Evolutionary conservation across 2,329 filamentous ascomycete species (phyloP).

Genomic region (Diaporthe sp.): DNA sequence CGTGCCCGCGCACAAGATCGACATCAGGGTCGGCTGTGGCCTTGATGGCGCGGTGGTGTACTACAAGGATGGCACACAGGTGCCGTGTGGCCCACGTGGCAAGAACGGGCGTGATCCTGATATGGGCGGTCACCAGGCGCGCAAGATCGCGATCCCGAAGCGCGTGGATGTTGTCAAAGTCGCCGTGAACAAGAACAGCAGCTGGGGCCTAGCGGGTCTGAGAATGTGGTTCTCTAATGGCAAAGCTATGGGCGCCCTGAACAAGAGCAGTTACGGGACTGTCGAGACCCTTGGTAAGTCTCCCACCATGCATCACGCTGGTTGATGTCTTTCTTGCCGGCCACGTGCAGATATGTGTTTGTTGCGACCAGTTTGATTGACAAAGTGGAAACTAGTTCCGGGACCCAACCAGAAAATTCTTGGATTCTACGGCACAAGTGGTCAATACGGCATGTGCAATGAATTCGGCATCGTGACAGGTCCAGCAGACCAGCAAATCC

Average conservation of each 20-base stretch:
- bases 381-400: background rate
- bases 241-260: slow-evolving; percentile 15
- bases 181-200: slow-evolving; percentile 44
- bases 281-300: slow-evolving; percentile 20
- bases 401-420: slow-evolving; percentile 54
- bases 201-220: slow-evolving; percentile 27
- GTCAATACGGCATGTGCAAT: slow-evolving; percentile 43
- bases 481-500: slow-evolving; percentile 53
- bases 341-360: background rate
- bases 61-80: slow-evolving; percentile 56
- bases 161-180: slow-evolving; percentile 47
- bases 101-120: slow-evolving; percentile 37
- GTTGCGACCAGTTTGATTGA: background rate
- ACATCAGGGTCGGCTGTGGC: slow-evolving; percentile 57
- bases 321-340: too few relatives aligned
- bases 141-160: slow-evolving; percentile 43
- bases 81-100: slow-evolving; percentile 55
- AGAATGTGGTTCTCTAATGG: slow-evolving; percentile 25
- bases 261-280: background rate
- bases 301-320: too few relatives aligned
- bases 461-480: slow-evolving; percentile 64
- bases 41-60: slow-evolving; percentile 61
- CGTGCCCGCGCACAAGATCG: slow-evolving; percentile 55
- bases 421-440: slow-evolving; percentile 59
- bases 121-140: slow-evolving; percentile 49